Evolutionary conservation across 164 flowering plant genomes (phyloP), one percentile per base, ranked within the genome.

Genomic region (Piper betle): DNA sequence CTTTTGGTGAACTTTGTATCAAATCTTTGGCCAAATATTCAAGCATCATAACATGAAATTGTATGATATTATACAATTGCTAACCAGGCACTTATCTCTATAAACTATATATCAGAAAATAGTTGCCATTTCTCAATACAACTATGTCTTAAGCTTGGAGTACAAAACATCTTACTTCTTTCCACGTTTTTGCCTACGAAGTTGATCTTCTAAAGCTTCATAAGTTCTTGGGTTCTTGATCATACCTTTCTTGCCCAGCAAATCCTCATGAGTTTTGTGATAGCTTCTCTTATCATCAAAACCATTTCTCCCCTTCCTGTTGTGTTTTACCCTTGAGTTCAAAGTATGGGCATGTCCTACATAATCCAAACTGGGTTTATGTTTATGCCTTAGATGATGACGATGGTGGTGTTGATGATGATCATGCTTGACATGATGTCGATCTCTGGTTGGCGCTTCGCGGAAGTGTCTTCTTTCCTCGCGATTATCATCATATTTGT

Each of bases 381-480:
- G 86, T 69, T 81, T 80, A 70, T 73, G 77, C 66, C 72, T 81
- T 39, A 82, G 78, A 66, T 78, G 82, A 37, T 80, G 80, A 39
- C 77, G 80, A 57, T 70, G 87, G 66, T 82, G 90, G 64, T 77
- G 80, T 67, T 77, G 73, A 66, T 78, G 62, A 59, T 57, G 69
- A 43, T 55, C 48, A 55, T 61, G 64, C 61, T 76, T 69, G 63
- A 79, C 72, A 65, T 68, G 70, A 41, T 53, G 61, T 46, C 12
- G 10, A 46, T 46, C 50, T 2, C 2, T 46, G 50, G 2, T 46
- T 46, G 3, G 50, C 50, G 15, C 15, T 19, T 58, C 39, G 61
- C 48, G 71, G 43, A 69, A 71, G 58, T 52, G 63, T 71, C 68
- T 71, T 61, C 75, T 68, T 71, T 46, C 65, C 57, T 55, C 17